These are phyloP conservation scores for Hymenoscyphus fraxineus DNA, from an alignment of 2,329 filamentous ascomycete species.

Conservation along the genomic window DNA sequence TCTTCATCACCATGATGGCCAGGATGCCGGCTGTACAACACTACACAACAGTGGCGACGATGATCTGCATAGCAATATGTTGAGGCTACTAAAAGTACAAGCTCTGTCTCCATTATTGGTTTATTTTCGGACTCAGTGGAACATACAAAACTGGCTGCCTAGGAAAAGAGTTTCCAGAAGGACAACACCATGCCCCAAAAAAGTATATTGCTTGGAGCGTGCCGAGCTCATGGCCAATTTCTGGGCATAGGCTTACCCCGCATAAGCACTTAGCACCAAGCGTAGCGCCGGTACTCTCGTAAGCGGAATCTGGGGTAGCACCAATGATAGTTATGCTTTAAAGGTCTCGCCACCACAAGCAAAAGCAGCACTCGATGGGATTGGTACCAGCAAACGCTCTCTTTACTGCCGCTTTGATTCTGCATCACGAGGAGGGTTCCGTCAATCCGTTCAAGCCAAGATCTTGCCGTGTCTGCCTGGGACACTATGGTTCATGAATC, in stretches of 20 bases:
- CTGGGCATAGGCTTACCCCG: neutral
- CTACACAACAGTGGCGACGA: neutral
- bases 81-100: neutral
- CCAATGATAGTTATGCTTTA: too few species aligned
- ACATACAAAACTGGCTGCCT: neutral
- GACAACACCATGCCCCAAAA: neutral
- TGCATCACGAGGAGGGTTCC: too few species aligned
- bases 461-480: neutral
- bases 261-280: neutral
- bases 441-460: neutral
- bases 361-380: too few species aligned
- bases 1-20: neutral
- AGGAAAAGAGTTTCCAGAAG: neutral
- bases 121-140: neutral
- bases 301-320: too few species aligned
- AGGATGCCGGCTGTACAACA: neutral
- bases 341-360: too few species aligned
- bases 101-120: neutral
- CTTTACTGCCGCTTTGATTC: too few species aligned
- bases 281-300: too few species aligned
- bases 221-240: neutral
- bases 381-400: too few species aligned
- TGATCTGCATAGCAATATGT: neutral
- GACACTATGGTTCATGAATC: neutral
- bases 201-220: neutral